phyloP scores from a whole-genome alignment of 1,284 basidiomycete species.

The Amylostereum areolatum region DNA sequence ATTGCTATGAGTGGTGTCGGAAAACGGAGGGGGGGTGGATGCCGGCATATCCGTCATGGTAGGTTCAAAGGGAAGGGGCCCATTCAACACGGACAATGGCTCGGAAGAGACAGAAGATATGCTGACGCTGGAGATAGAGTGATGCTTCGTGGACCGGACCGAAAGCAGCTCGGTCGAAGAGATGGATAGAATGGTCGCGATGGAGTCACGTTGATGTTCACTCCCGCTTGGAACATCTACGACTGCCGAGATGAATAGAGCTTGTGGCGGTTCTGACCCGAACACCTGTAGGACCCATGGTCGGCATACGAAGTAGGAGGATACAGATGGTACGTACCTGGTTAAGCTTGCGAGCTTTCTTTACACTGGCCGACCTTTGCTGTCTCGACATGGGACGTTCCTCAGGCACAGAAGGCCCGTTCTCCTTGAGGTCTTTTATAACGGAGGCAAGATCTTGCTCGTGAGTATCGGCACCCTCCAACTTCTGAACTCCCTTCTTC shows the following conservation, averaged over 20 bases:
- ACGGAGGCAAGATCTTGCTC: not conserved
- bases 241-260: constrained; percentile 24
- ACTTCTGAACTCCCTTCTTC: constrained; percentile 4
- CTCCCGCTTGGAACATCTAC: constrained; percentile 1
- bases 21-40: too few relatives aligned
- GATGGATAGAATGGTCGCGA: constrained; percentile 23
- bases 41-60: not conserved
- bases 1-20: too few relatives aligned
- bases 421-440: constrained; percentile 4
- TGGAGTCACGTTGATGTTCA: constrained; percentile 16
- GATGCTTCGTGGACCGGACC: not conserved
- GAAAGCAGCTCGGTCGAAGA: constrained; percentile 15
- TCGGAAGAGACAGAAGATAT: constrained; percentile 17
- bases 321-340: constrained; percentile 28
- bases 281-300: constrained; percentile 29
- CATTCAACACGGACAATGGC: constrained; percentile 6
- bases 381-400: constrained; percentile 21
- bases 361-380: constrained; percentile 32
- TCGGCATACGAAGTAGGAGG: not conserved
- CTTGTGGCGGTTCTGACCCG: constrained; percentile 35
- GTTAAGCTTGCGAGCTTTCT: constrained; percentile 41
- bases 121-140: constrained; percentile 8
- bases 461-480: not conserved
- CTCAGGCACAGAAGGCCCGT: not conserved
- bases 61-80: not conserved